A percentile compares a stretch with the other conserved stretches of the same genome.
These are phyloP conservation scores for Fusarium verrucosum DNA, from an alignment of 2,329 filamentous ascomycete species.

Conservation along the genomic window DNA sequence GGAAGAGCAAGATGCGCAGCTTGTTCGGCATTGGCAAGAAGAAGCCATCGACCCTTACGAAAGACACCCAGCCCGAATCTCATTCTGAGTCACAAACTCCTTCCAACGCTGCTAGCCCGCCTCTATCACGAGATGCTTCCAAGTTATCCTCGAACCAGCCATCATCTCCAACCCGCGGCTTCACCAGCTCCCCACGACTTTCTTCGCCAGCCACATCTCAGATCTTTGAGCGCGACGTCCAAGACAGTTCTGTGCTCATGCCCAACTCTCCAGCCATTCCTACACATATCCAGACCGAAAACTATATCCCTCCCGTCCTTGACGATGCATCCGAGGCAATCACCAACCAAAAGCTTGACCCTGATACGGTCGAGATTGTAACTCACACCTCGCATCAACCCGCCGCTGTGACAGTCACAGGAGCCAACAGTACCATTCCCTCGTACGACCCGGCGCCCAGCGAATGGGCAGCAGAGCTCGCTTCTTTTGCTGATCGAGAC, in stretches of 20 bases:
- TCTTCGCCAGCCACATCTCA: constrained; percentile 80
- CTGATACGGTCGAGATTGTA: constrained; percentile 91
- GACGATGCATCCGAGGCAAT: constrained; percentile 93
- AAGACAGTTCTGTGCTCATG: constrained; percentile 74
- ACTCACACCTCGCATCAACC: constrained; percentile 87
- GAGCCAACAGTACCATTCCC: constrained; percentile 49
- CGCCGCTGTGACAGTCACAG: constrained; percentile 73
- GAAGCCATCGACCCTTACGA: constrained; percentile 51
- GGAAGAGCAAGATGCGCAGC: constrained; percentile 62
- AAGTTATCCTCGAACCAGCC: constrained; percentile 52
- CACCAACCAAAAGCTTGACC: constrained; percentile 84
- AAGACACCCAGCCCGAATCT: constrained; percentile 29
- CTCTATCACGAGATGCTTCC: constrained; percentile 50
- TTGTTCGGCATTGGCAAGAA: constrained; percentile 71
- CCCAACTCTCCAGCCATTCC: constrained; percentile 88
- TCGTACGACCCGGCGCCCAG: constrained; percentile 55
- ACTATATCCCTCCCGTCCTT: constrained; percentile 89
- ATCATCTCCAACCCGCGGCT: constrained; percentile 69
- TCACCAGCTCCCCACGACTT: constrained; percentile 77
- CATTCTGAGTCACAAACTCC: constrained; percentile 43
- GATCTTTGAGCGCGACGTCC: constrained; percentile 95
- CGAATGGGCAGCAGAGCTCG: constrained; percentile 67
- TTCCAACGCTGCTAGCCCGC: constrained; percentile 50
- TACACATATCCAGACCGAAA: constrained; percentile 91
- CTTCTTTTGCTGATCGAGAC: constrained; percentile 60